Evolutionary conservation across 768 basidiomycete species (phyloP).

Genomic region (Gautieria morchelliformis): DNA sequence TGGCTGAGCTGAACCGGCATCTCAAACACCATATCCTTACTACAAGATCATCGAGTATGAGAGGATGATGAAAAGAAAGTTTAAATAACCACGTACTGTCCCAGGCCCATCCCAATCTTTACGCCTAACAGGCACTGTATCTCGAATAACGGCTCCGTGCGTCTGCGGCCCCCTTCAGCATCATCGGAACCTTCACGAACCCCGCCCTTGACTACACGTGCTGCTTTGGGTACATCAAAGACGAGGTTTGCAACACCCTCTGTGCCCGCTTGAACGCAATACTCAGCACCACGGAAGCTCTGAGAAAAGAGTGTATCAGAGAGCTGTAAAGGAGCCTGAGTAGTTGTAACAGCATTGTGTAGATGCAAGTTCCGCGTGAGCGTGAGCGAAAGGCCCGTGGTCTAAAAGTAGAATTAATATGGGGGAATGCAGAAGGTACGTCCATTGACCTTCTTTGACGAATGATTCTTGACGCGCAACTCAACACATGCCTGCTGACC

Average conservation of each 20-base stretch:
- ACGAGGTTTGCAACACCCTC: conserved; percentile 76
- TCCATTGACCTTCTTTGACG: conserved; percentile 55
- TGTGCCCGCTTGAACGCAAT: conserved; percentile 58
- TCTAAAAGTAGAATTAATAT: conserved; percentile 31
- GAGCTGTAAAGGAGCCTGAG: conserved; percentile 38
- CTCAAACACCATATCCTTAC: conserved; percentile 60
- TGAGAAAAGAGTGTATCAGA: conserved; percentile 62
- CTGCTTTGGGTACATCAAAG: conserved; percentile 64
- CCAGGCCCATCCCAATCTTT: conserved; percentile 62
- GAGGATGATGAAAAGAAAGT: conserved; percentile 4
- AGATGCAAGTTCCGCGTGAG: conserved; percentile 54
- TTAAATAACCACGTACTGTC: conserved; percentile 37
- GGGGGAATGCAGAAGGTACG: conserved; percentile 2
- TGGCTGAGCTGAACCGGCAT: conserved; percentile 60
- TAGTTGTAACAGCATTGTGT: not conserved
- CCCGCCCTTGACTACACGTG: conserved; percentile 58
- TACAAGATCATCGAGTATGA: conserved; percentile 20
- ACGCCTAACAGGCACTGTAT: conserved; percentile 54
- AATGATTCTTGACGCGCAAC: conserved; percentile 75
- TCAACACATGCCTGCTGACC: conserved; percentile 67
- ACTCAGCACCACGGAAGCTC: conserved; percentile 66
- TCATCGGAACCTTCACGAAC: conserved; percentile 43
- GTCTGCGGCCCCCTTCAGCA: conserved; percentile 16
- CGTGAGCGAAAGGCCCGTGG: conserved; percentile 52
- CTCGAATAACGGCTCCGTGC: conserved; percentile 54